Evolutionary conservation across 208 protist species (phyloP), one percentile per base, ranked within the genome.

Genomic region (Leishmania arabica): DNA sequence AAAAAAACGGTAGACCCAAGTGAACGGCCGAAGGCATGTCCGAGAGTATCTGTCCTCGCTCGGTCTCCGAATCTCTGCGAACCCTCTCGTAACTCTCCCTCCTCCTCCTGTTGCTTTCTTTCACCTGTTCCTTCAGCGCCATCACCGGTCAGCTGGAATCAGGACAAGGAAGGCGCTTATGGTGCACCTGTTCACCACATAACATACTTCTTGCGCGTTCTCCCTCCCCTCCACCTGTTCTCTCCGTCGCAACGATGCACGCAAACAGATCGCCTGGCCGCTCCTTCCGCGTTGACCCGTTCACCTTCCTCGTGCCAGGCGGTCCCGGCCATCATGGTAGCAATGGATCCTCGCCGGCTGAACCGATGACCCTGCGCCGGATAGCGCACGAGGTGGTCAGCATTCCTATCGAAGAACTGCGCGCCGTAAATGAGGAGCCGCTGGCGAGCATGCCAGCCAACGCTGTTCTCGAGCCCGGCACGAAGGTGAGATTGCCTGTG

Each of bases 401-500:
- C 53, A 75, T 81, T 45, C 17, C 90, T 2, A 64, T 97, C 24
- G 53, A 78, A 27, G 92, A 96, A 34, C 75, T 97, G 31, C 90
- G 86, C 27, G 71, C 69, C 7, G 77, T 92, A 42, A 97, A 97
- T 80, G 79, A 86, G 51, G 71, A 68, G 45, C 66, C 65, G 9
- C 77, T 97, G 4, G 82, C 81, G 45, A 73, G 56, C 53, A 60
- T 86, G 49, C 47, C 75, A 2, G 74, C 83, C 2, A 77, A 87
- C 51, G 82, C 79, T 62, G 76, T 77, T 5, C 77, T 96, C 31
- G 86, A 82, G 11, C 74, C 62, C 1, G 90, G 88, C n/a, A 94
- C 90, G 15, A 68, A 69, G 47, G 86, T 97, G 34, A 88, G 77
- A 37, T 79, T 95, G 34, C 88, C 90, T 3, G 75, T 84, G 3